Base-by-base conservation (phyloP, 257 asterid species). In the Nyctanthes arbortristis region DNA sequence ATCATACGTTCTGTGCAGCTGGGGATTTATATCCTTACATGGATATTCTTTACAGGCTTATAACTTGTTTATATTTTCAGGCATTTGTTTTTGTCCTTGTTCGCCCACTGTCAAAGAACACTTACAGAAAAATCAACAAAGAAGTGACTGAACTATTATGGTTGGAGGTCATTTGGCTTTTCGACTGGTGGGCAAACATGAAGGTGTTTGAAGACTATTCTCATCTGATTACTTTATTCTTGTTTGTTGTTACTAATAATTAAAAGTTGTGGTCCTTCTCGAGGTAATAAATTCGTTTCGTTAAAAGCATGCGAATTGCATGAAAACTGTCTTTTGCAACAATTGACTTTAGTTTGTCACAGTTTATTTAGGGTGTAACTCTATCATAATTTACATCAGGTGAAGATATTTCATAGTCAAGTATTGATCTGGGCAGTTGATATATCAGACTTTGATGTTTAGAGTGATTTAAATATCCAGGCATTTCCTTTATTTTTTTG, bases 131-230 rank as follows among this genome's bases (percentile, higher is more conserved):
- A 81, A 74, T 87, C 86, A 91, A 88, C 80, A 87, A 81, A 78
- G 75, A 72, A 75, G 73, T 87, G 29, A 64, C 80, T 55, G 96
- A 91, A 76, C 82, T 91, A 57, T 71, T 91, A 47, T 88, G 96
- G 92, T 47, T 91, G 86, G 89, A 87, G 78, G 63, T 87, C 61
- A 61, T 91, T n/a, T 91, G 97, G 96, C 91, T 91, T 67, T 85
- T 91, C 72, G 97, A 91, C 80, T 91, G 97, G 97, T 91, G 97
- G 97, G 96, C 96, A 70, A 79, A 89, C 73, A 82, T 82, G 68
- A 85, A 91, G 97, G 97, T 91, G 77, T 64, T 67, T 72, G 37
- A 37, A 36, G 49, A 61, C 58, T 31, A 3, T 70, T 49, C 5
- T 63, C 4, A 28, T 72, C 14, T 34, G 39, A 31, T 70, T 24